Conservation (phyloP, 2,329 filamentous ascomycete species). For the Aspergillus sp. region DNA sequence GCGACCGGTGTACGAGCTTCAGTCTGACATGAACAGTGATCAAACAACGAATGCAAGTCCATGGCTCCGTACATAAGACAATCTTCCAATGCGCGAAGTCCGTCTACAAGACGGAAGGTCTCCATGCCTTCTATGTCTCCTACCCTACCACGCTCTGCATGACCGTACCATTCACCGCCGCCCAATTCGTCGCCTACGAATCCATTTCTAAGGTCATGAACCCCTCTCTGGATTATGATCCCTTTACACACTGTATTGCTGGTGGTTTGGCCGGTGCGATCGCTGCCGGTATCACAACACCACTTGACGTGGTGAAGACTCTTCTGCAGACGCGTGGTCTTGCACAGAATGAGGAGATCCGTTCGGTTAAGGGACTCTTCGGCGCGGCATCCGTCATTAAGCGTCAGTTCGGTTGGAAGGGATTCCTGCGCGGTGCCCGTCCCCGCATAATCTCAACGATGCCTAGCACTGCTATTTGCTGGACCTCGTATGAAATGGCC, state of each 20-base stretch:
- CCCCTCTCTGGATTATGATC: conserved; percentile 75
- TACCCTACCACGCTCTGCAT: conserved; percentile 98
- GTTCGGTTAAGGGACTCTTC: conserved; percentile 78
- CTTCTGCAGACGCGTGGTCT: conserved; percentile 90
- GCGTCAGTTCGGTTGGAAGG: conserved; percentile 75
- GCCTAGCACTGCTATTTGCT: conserved; percentile 99
- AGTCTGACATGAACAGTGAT: conserved; percentile 67
- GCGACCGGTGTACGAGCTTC: background rate
- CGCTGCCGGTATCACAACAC: conserved; percentile 89
- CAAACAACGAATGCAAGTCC: conserved; percentile 99
- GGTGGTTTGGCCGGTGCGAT: conserved; percentile 91
- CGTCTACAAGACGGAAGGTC: conserved; percentile 82
- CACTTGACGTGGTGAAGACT: conserved; percentile 97
- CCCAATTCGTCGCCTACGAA: conserved; percentile 97
- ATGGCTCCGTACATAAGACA: conserved; percentile 88
- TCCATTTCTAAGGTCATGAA: conserved; percentile 94
- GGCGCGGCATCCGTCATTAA: conserved; percentile 80
- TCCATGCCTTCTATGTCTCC: conserved; percentile 94
- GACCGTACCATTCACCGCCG: conserved; percentile 96
- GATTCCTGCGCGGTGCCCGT: conserved; percentile 91
- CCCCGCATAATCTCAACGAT: conserved; percentile 94
- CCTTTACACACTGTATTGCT: conserved; percentile 87
- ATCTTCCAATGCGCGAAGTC: conserved; percentile 83
- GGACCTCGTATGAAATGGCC: conserved; percentile 69
- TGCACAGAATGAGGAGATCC: conserved; percentile 74